A percentile compares a stretch with the other conserved stretches of the same genome.
These are phyloP conservation scores for Arachis hypogaea DNA, from an alignment of 306 rosid species.

Conservation along the genomic window DNA sequence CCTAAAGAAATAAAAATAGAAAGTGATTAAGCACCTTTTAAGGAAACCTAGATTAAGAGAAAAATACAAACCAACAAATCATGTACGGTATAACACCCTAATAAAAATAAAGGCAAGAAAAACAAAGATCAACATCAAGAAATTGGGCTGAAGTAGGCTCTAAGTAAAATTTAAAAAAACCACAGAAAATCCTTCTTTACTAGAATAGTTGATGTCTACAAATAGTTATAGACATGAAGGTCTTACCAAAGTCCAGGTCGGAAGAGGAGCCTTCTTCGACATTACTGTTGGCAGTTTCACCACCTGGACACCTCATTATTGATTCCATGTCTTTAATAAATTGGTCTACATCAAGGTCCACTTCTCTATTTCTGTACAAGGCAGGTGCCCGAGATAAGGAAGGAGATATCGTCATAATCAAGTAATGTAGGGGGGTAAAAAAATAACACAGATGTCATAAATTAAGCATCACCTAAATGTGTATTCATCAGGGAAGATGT, in stretches of 20 bases:
- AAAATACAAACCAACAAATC: slow-evolving; percentile 1
- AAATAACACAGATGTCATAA: slow-evolving; percentile 17
- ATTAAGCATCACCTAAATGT: slow-evolving; percentile 22
- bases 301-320: slow-evolving; percentile 57
- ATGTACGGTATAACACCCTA: background rate
- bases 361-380: slow-evolving; percentile 77
- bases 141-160: slow-evolving; percentile 11
- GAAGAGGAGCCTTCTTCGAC: slow-evolving; percentile 77
- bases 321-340: slow-evolving; percentile 83
- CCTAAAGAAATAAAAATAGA: background rate
- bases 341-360: slow-evolving; percentile 72
- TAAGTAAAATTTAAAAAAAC: background rate
- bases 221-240: slow-evolving; percentile 18
- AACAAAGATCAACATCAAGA: slow-evolving; percentile 5
- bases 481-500: slow-evolving; percentile 21
- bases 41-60: slow-evolving; percentile 1
- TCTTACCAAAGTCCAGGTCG: slow-evolving; percentile 80
- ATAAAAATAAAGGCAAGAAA: slow-evolving; percentile 10
- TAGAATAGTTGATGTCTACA: background rate
- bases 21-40: background rate
- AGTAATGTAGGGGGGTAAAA: background rate
- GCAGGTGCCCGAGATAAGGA: slow-evolving; percentile 37
- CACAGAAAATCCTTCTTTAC: background rate
- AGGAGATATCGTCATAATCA: slow-evolving; percentile 25
- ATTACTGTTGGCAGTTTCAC: slow-evolving; percentile 50